phyloP scores from a whole-genome alignment of 2,329 filamentous ascomycete species.

The Colletotrichum sansevieriae region DNA sequence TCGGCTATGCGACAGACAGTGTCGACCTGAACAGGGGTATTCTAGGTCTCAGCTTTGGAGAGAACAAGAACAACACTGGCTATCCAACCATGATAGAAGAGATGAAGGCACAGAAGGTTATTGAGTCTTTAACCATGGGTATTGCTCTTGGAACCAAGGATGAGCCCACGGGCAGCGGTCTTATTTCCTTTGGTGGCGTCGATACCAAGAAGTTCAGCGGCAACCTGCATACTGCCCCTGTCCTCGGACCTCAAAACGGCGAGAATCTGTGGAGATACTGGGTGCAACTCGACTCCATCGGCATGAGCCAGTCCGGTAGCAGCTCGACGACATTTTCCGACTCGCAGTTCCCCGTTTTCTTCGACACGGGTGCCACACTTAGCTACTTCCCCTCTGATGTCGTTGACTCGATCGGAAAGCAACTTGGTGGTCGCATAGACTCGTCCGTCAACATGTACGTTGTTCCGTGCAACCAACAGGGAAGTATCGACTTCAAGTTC shows the following conservation, averaged over 20 bases:
- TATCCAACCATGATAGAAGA: slow-evolving; percentile 49
- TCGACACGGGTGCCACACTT: slow-evolving; percentile 77
- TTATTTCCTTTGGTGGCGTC: slow-evolving; percentile 59
- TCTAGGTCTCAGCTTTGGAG: slow-evolving; percentile 50
- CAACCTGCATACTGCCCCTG: slow-evolving; percentile 47
- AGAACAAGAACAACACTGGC: slow-evolving; percentile 44
- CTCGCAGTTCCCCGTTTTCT: slow-evolving; percentile 61
- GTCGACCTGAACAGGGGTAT: slow-evolving; percentile 49
- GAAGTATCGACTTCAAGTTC: slow-evolving; percentile 63
- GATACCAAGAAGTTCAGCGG: slow-evolving; percentile 61
- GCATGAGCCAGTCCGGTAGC: slow-evolving; percentile 50
- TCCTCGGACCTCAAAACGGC: slow-evolving; percentile 46
- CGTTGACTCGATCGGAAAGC: slow-evolving; percentile 58
- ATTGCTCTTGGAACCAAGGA: slow-evolving; percentile 50
- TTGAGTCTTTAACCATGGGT: slow-evolving; percentile 49
- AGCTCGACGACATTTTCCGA: slow-evolving; percentile 42
- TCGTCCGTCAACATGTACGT: slow-evolving; percentile 58
- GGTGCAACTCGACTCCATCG: slow-evolving; percentile 56
- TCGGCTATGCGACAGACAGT: slow-evolving; percentile 48
- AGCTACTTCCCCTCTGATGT: slow-evolving; percentile 73
- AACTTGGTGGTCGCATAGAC: slow-evolving; percentile 61
- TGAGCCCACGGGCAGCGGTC: slow-evolving; percentile 45
- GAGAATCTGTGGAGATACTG: slow-evolving; percentile 55
- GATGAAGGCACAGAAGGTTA: slow-evolving; percentile 47
- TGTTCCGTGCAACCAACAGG: slow-evolving; percentile 60